Base-by-base conservation (phyloP, 2,329 filamentous ascomycete genomes). In the Ophiostoma australiae region DNA sequence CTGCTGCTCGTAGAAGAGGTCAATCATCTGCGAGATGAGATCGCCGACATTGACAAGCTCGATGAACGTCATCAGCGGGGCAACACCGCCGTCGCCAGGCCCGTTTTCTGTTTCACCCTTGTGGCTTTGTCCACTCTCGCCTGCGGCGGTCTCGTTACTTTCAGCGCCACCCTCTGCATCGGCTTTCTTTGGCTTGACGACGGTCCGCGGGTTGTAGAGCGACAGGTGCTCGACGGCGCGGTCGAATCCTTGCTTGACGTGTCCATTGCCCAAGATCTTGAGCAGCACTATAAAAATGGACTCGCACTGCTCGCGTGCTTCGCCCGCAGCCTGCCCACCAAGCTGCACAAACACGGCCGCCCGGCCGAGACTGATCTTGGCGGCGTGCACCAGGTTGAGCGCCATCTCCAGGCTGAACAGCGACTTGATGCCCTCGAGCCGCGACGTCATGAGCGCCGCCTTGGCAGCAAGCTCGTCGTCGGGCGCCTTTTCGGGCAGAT, bases 1-100 rank as follows among this genome's bases (percentile, higher is more conserved):
- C 81, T 99, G 95, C 81, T 98, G 95, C 78, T 97, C 91, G 80
- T 97, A 99, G 78, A 99, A 99, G 44, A 99, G 93, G 78, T 99
- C 95, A 72, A 99, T 89, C 95, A 99, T 99, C 79, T 99, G 95
- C 72, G 96, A 93, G 76, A 99, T 99, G 72, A 99, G 85, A 79
- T 99, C 95, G 72, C 95, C 95, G 0, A 99, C 94, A 78, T 99
- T 99, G 79, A 99, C 95, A 37, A 99, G 87, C 81, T 99, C 95
- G 73, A 99, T 88, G 77, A 99, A 99, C 0, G 92, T 97, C 66
- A 97, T 93, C 4, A 99, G 85, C 1, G 95, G 95, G 70, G 93
- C 93, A 8, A 97, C 94, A 0, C 91, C 92, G 44, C 72, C 72
- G 52, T 72, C 73, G 58, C 58, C 68, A 20, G 17, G 13, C 17